phyloP scores from a whole-genome alignment of 345 rosid species.

The Syzygium aromaticum region DNA sequence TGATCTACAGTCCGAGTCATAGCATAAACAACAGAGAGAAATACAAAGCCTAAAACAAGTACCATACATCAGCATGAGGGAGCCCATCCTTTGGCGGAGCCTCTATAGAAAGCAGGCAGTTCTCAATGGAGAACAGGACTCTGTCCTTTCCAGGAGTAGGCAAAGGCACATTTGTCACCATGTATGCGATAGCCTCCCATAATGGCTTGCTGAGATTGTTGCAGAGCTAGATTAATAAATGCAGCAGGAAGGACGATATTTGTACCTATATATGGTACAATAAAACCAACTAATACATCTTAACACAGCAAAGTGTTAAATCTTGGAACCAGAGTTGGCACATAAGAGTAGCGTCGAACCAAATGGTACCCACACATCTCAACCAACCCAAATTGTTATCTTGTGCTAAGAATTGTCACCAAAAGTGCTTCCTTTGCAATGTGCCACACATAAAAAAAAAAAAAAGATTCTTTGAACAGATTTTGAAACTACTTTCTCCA shows the following conservation, averaged over 20 bases:
- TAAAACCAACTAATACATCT: not conserved
- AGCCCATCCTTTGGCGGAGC: slow-evolving; percentile 90
- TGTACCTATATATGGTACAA: not conserved
- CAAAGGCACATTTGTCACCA: slow-evolving; percentile 81
- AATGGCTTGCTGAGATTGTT: slow-evolving; percentile 85
- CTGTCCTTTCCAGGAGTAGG: slow-evolving; percentile 94
- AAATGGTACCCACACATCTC: not conserved
- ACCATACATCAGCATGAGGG: slow-evolving; percentile 90
- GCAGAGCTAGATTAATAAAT: not conserved
- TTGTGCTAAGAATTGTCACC: not conserved
- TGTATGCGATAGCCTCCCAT: slow-evolving; percentile 74
- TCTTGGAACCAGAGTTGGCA: not conserved
- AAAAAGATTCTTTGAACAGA: not conserved
- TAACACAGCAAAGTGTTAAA: not conserved
- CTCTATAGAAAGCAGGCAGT: slow-evolving; percentile 74
- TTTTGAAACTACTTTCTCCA: not conserved
- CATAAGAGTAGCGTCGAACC: not conserved
- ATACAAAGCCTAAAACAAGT: slow-evolving; percentile 1
- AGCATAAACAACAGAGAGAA: slow-evolving; percentile 1
- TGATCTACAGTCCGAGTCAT: not conserved
- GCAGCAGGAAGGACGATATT: not conserved
- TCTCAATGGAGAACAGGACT: slow-evolving; percentile 84
- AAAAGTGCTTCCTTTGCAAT: not conserved
- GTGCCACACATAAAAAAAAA: not conserved
- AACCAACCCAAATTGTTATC: not conserved